phyloP scores from a whole-genome alignment of 2,329 filamentous ascomycete species.

The Colletotrichum noveboracense region DNA sequence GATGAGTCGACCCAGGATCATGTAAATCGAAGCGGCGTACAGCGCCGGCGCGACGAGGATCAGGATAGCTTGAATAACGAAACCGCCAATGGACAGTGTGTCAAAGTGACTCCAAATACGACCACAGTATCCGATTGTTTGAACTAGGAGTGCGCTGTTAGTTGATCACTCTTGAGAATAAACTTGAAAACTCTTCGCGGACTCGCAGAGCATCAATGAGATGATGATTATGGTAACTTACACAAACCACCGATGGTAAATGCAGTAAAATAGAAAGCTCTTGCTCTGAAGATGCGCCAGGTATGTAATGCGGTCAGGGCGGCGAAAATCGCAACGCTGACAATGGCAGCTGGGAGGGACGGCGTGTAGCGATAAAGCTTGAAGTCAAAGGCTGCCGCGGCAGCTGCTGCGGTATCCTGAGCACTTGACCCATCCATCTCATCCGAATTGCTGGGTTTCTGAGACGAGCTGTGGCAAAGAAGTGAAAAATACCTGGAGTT shows the following conservation, averaged over 20 bases:
- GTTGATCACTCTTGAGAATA: background rate
- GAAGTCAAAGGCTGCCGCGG: slow-evolving; percentile 11
- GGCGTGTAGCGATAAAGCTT: slow-evolving; percentile 22
- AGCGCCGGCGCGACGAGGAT: slow-evolving; percentile 26
- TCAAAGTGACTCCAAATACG: slow-evolving; percentile 24
- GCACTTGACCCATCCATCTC: background rate
- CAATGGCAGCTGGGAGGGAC: slow-evolving; percentile 15
- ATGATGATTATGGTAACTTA: background rate
- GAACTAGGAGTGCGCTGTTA: background rate
- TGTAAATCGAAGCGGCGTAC: slow-evolving; percentile 24
- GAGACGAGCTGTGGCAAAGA: background rate
- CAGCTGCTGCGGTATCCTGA: background rate
- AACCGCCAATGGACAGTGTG: slow-evolving; percentile 15
- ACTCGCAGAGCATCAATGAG: background rate
- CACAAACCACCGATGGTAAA: slow-evolving; percentile 22
- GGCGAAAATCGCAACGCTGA: slow-evolving; percentile 8
- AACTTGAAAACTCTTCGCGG: fast-evolving
- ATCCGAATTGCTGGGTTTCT: fast-evolving
- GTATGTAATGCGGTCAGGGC: background rate
- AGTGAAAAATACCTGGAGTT: background rate
- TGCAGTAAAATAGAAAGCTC: slow-evolving; percentile 18
- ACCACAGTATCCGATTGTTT: slow-evolving; percentile 27
- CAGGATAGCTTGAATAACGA: slow-evolving; percentile 27
- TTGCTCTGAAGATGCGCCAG: slow-evolving; percentile 9
- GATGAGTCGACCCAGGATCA: slow-evolving; percentile 36